Base-by-base conservation (phyloP, 1,284 basidiomycete genomes). In the Trichosporon sp. region DNA sequence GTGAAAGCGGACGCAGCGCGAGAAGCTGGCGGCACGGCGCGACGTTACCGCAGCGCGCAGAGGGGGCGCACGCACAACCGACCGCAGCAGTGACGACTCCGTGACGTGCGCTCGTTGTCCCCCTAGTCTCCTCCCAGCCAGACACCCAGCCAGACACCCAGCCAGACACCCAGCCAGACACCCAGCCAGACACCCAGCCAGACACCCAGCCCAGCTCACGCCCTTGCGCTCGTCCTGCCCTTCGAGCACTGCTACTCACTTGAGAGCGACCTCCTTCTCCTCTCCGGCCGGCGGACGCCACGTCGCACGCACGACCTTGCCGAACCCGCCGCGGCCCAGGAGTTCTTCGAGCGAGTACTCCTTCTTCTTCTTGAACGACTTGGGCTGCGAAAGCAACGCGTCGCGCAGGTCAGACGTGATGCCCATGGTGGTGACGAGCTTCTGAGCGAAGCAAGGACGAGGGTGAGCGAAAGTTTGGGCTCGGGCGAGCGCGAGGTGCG, bases 311-410 rank as follows among this genome's bases (percentile, higher is more conserved):
- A 93, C 87, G 66, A 96, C 93, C 81, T 92, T 92, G 48, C 93
- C 93, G 83, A 95, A 96, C 0, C 91, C 90, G 2, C 93, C 93
- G 56, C 87, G 87, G 4, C 94, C 94, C 1, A 96, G 85, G n/a
- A 82, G 67, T 67, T 80, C 77, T 64, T 80, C 73, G 21, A 84
- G 72, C 21, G 66, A 67, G 71, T 83, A 83, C 70, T 88, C 85
- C 80, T 90, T 91, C 86, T 94, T 95, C 87, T 94, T 94, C 77
- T 84, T 84, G 80, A 92, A 94, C 70, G 91, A 92, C 0, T 91
- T 87, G 1, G 93, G 93, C 79, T 95, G 93, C 0, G 90, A 88
- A 10, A 94, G 87, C 61, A 95, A 70, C 35, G 78, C 77, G 72
- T 84, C 83, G 26, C 81, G 75, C 63, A 84, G 65, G 32, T 80